phyloP scores from a whole-genome alignment of 2,329 filamentous ascomycete genomes.

The Magnaporthales sp. region DNA sequence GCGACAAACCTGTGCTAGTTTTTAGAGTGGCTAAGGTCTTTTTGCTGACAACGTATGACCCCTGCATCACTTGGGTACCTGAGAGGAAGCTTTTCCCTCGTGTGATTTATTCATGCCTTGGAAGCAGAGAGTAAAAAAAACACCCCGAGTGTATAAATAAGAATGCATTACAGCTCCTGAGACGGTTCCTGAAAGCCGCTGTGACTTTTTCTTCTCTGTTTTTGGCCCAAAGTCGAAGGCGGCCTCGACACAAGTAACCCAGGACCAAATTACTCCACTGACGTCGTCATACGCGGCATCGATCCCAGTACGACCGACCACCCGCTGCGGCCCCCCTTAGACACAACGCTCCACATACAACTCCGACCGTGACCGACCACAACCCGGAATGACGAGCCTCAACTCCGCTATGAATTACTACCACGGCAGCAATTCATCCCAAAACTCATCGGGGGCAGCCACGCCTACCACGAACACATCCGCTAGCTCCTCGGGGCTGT shows the following conservation, averaged over 20 bases:
- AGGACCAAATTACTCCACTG: not conserved
- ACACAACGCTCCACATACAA: not conserved
- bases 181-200: not conserved
- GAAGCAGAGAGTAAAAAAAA: not conserved
- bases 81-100: not conserved
- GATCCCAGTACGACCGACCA: not conserved
- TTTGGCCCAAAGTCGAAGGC: constrained; percentile 1
- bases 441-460: constrained; percentile 14
- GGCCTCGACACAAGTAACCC: not conserved
- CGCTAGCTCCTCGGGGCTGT: constrained; percentile 17
- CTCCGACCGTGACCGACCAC: constrained; percentile 5
- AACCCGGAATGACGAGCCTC: not conserved
- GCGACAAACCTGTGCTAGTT: no score
- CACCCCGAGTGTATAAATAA: not conserved
- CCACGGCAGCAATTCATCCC: constrained; percentile 6
- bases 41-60: not conserved
- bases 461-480: constrained; percentile 19
- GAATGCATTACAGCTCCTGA: not conserved
- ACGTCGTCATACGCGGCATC: not conserved
- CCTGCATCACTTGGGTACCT: not conserved
- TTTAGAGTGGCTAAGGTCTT: not conserved
- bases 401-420: constrained; percentile 13
- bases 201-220: not conserved
- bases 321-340: not conserved
- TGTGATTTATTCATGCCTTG: not conserved